Conservation (phyloP, 139 green algal genomes). For the Tetraselmis striata region DNA sequence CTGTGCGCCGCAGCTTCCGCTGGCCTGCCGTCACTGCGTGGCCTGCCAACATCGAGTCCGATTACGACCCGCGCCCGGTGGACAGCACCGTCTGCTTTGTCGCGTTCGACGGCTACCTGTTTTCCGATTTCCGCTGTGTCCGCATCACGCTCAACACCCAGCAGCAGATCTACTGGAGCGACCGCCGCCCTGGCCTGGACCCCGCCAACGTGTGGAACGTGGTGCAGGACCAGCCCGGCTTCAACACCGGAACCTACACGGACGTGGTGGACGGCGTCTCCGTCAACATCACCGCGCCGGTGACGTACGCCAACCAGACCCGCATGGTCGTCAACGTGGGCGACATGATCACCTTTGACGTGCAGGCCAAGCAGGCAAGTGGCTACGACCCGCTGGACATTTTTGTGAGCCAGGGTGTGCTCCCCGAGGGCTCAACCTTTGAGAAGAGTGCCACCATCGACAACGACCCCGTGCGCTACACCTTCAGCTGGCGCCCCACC, state of each 20-base stretch:
- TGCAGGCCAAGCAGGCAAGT: conserved; percentile 17
- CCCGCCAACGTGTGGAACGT: background rate
- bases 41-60: background rate
- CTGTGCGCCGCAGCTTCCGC: conserved; percentile 6
- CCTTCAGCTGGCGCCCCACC: conserved; percentile 20
- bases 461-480: conserved; percentile 11
- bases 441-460: background rate
- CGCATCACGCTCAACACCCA: conserved; percentile 10
- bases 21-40: background rate
- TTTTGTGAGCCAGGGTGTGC: conserved; percentile 16
- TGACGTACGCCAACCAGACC: conserved; percentile 12
- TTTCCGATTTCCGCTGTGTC: conserved; percentile 3
- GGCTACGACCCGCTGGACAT: conserved; percentile 15
- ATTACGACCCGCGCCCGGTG: conserved; percentile 3
- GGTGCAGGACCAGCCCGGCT: background rate
- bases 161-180: conserved; percentile 6
- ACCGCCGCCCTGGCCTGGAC: conserved; percentile 4
- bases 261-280: background rate
- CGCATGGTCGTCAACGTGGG: conserved; percentile 12
- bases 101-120: conserved; percentile 10
- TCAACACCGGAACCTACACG: background rate
- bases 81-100: conserved; percentile 7
- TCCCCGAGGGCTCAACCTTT: conserved; percentile 11
- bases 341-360: conserved; percentile 15
- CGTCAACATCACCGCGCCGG: background rate